Base-by-base conservation (phyloP, 345 rosid genomes). In the Boechera stricta region DNA sequence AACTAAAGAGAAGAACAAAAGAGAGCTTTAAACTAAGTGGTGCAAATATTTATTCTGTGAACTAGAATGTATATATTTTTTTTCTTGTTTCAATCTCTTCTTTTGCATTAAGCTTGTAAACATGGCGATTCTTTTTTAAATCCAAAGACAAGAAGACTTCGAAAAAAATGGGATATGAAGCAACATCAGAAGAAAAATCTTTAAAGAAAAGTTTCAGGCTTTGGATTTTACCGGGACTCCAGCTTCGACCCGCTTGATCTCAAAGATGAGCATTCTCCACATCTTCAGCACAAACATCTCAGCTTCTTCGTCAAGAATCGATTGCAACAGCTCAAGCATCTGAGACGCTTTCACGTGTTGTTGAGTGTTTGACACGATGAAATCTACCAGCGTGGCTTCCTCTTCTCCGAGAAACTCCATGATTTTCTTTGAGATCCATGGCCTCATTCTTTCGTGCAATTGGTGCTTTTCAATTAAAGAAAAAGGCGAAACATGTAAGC, bases 211-310 rank as follows among this genome's bases (percentile, higher is more conserved):
- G 71, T 70, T 64, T 86, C 77, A 93, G 78, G 89, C 44, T 84
- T 77, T 89, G 35, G 91, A 59, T 80, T 85, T 87, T 81, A 84
- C 44, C 42, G 89, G 82, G 56, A 87, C 86, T 79, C 91, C 97
- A 6, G 87, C 87, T 86, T 95, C 97, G 15, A 88, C 94, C 69
- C 89, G 91, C 87, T 95, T 95, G 60, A 92, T 89, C 80, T 95
- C 98, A 69, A 89, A 95, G 80, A 95, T 92, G 51, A 92, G 97
- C 99, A 95, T 92, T 83, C 99, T 89, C 97, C 98, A 92, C 99
- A 95, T 91, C 84, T 95, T 95, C 59, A 95, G 93, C 71, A 95
- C 98, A 85, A 95, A 95, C 97, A 95, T 91, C 82, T 95, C 98
- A 9, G 99, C 98, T 82, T 95, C 98, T 45, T 92, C 98, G 15